These are phyloP conservation scores for Phytophthora ohioensis DNA, from an alignment of 352 stramenopile genomes.

Conservation along the genomic window DNA sequence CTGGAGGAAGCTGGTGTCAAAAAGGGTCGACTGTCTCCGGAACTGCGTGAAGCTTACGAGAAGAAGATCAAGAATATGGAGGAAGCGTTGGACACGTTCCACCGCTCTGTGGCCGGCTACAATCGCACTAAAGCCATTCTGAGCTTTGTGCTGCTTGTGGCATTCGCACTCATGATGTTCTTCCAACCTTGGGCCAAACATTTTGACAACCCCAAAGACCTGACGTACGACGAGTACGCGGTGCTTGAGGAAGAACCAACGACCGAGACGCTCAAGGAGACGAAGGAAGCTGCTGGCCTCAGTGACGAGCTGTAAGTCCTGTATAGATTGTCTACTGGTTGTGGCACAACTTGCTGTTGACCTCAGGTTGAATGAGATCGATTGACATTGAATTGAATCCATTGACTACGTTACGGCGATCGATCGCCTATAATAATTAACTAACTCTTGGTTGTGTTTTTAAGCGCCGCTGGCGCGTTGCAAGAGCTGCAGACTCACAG, in stretches of 20 bases:
- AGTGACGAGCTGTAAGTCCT: slow-evolving; percentile 56
- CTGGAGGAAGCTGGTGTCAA: slow-evolving; percentile 74
- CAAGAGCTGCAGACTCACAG: slow-evolving; percentile 44
- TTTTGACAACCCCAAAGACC: slow-evolving; percentile 36
- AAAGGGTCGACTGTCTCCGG: slow-evolving; percentile 65
- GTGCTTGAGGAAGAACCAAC: slow-evolving; percentile 35
- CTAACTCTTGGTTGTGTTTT: slow-evolving; percentile 19
- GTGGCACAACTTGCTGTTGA: slow-evolving; percentile 6
- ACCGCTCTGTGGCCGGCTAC: slow-evolving; percentile 76
- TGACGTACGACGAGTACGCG: slow-evolving; percentile 41
- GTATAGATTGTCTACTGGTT: slow-evolving; percentile 32
- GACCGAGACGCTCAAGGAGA: slow-evolving; percentile 32
- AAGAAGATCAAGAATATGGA: slow-evolving; percentile 79
- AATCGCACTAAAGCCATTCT: slow-evolving; percentile 82
- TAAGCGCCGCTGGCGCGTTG: slow-evolving; percentile 38
- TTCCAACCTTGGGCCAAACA: slow-evolving; percentile 79
- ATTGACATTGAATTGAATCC: slow-evolving; percentile 44
- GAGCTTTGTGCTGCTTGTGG: slow-evolving; percentile 53
- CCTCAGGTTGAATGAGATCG: slow-evolving; percentile 40
- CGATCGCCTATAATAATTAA: slow-evolving; percentile 41
- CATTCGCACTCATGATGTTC: slow-evolving; percentile 74
- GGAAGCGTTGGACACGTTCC: slow-evolving; percentile 80
- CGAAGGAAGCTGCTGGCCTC: slow-evolving; percentile 14
- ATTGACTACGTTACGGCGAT: slow-evolving; percentile 29
- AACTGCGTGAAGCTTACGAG: slow-evolving; percentile 69